A percentile compares a stretch with the other conserved stretches of the same genome.
Evolutionary conservation across 1,284 basidiomycete genomes (phyloP).

Genomic region (Leccinum fuscescens): DNA sequence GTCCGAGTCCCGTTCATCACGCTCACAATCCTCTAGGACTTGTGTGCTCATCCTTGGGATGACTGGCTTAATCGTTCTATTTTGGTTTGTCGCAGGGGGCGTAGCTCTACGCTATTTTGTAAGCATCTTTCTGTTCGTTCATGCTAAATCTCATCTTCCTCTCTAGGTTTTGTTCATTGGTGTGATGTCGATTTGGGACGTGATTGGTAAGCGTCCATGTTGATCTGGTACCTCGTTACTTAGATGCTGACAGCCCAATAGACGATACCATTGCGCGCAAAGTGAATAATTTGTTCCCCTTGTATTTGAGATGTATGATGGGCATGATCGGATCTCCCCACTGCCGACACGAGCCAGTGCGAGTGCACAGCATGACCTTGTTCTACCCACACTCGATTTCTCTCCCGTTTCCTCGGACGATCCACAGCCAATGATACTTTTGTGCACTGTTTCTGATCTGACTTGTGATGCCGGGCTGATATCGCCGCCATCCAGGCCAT

Average conservation of each 20-base stretch:
- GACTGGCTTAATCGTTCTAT: conserved; percentile 71
- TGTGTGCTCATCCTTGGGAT: conserved; percentile 76
- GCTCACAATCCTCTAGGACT: conserved; percentile 43
- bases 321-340: too few species aligned
- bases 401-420: too few species aligned
- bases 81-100: conserved; percentile 82
- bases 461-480: too few species aligned
- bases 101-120: conserved; percentile 74
- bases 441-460: too few species aligned
- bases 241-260: conserved; percentile 27
- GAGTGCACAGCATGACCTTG: too few species aligned
- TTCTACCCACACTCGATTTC: too few species aligned
- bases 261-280: conserved; percentile 91
- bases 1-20: neutral
- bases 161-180: conserved; percentile 86
- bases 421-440: too few species aligned
- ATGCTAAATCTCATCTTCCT: neutral
- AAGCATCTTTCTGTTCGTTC: conserved; percentile 20
- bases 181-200: conserved; percentile 94
- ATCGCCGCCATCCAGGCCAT: too few species aligned
- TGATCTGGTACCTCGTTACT: neutral
- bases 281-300: conserved; percentile 87
- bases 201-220: conserved; percentile 56
- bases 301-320: too few species aligned
- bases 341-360: too few species aligned